Conservation (phyloP, 2,329 filamentous ascomycete genomes). For the Penicillium sp. region DNA sequence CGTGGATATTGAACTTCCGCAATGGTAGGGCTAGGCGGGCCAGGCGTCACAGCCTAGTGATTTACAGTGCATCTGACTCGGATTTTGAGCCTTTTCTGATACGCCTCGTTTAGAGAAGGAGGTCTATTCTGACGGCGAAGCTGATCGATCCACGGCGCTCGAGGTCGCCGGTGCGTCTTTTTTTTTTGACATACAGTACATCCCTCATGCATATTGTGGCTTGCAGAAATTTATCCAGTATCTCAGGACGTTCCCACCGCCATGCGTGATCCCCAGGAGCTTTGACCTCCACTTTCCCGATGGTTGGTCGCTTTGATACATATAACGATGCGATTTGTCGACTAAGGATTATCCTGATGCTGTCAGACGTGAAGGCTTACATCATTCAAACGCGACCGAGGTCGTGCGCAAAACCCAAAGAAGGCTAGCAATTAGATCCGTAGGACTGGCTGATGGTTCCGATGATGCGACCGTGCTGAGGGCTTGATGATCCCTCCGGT, state of each 20-base stretch:
- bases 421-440: neutral
- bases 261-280: slow-evolving; percentile 20
- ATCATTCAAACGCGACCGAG: slow-evolving; percentile 12
- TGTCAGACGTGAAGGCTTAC: slow-evolving; percentile 21
- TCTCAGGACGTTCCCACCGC: slow-evolving; percentile 5
- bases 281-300: slow-evolving; percentile 14
- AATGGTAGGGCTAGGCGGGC: neutral
- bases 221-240: slow-evolving; percentile 15
- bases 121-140: neutral
- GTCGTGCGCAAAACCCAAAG: neutral
- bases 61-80: slow-evolving; percentile 12
- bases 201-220: slow-evolving; percentile 22
- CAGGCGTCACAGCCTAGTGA: neutral
- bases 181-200: neutral
- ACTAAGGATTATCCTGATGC: slow-evolving; percentile 10
- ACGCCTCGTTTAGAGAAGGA: slow-evolving; percentile 3
- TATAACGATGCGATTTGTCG: slow-evolving; percentile 12
- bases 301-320: slow-evolving; percentile 24
- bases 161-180: neutral
- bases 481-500: slow-evolving; percentile 9
- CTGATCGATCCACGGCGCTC: neutral
- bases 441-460: slow-evolving; percentile 16
- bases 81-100: neutral
- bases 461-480: slow-evolving; percentile 6
- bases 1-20: slow-evolving; percentile 76